A percentile compares a stretch with the other conserved stretches of the same genome.
These are phyloP conservation scores for Alternaria ventricosa DNA, from an alignment of 2,329 filamentous ascomycete genomes.

Conservation along the genomic window DNA sequence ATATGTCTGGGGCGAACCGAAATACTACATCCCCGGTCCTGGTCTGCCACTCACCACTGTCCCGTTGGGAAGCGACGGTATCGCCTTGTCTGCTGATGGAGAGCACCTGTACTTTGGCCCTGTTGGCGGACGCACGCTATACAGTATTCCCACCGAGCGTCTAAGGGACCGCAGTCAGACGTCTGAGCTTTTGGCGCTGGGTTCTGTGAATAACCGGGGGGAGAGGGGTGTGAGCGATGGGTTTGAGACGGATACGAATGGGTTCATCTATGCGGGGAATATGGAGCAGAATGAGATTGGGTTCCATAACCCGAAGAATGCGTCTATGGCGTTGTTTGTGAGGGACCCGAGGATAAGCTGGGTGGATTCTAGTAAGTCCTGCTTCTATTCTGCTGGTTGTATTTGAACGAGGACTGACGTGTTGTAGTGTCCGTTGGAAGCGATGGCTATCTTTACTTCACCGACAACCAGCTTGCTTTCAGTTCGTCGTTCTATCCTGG, in stretches of 20 bases:
- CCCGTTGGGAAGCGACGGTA: constrained; percentile 59
- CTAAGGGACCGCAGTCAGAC: constrained; percentile 49
- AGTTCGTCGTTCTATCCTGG: constrained; percentile 49
- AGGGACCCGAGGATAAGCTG: constrained; percentile 58
- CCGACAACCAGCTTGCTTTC: constrained; percentile 58
- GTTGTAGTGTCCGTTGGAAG: constrained; percentile 45
- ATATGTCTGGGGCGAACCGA: constrained; percentile 57
- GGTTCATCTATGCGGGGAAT: constrained; percentile 58
- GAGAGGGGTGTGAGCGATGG: constrained; percentile 61
- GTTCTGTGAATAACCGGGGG: constrained; percentile 52
- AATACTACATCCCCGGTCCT: constrained; percentile 52
- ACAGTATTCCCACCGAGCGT: constrained; percentile 53
- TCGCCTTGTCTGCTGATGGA: constrained; percentile 58
- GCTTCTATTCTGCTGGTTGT: neutral
- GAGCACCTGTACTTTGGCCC: constrained; percentile 56
- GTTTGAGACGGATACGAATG: constrained; percentile 60
- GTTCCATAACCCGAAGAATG: constrained; percentile 56
- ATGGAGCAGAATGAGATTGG: constrained; percentile 53
- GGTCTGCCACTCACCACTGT: constrained; percentile 48
- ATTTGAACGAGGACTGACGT: neutral
- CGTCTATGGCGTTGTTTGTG: constrained; percentile 52
- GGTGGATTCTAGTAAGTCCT: constrained; percentile 55
- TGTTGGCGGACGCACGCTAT: constrained; percentile 55
- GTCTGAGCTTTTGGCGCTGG: constrained; percentile 55
- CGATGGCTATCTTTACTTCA: constrained; percentile 62